These are phyloP conservation scores for Spizellomyces sp. DNA, from an alignment of 192 early-diverging fungal species.

Conservation along the genomic window DNA sequence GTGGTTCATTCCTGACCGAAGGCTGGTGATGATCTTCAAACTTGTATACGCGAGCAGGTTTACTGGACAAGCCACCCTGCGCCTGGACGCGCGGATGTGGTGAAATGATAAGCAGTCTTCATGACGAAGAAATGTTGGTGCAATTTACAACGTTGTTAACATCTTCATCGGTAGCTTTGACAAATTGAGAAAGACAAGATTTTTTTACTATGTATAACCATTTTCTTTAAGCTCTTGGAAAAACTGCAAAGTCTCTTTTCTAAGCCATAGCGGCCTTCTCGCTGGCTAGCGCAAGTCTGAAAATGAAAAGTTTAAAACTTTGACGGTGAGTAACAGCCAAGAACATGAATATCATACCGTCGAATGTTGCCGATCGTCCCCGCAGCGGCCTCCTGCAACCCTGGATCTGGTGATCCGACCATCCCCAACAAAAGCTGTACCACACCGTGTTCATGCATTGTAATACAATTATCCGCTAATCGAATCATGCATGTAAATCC, in stretches of 20 bases:
- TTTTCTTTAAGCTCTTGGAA: neutral
- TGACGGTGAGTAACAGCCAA: neutral
- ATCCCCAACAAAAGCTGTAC: slow-evolving; percentile 66
- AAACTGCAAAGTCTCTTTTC: neutral
- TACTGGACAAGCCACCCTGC: no score
- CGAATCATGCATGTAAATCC: neutral
- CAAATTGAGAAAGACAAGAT: no score
- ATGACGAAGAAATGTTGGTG: no score
- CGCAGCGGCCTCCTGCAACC: slow-evolving; percentile 64
- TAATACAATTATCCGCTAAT: slow-evolving; percentile 65
- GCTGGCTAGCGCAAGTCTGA: slow-evolving; percentile 59
- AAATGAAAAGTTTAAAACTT: neutral
- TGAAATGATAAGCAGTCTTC: no score
- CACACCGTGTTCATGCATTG: slow-evolving; percentile 71
- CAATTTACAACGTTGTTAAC: no score
- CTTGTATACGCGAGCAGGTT: no score
- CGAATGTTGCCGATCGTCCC: slow-evolving; percentile 70
- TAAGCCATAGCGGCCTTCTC: slow-evolving; percentile 54
- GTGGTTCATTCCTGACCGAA: slow-evolving; percentile 2
- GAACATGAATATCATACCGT: slow-evolving; percentile 10
- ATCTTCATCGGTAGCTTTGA: no score
- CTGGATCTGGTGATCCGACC: slow-evolving; percentile 60
- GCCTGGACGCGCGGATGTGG: no score
- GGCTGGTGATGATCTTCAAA: no score
- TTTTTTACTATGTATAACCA: no score